phyloP scores from a whole-genome alignment of 2,329 filamentous ascomycete species.

The Ilyonectria mors-panacis region DNA sequence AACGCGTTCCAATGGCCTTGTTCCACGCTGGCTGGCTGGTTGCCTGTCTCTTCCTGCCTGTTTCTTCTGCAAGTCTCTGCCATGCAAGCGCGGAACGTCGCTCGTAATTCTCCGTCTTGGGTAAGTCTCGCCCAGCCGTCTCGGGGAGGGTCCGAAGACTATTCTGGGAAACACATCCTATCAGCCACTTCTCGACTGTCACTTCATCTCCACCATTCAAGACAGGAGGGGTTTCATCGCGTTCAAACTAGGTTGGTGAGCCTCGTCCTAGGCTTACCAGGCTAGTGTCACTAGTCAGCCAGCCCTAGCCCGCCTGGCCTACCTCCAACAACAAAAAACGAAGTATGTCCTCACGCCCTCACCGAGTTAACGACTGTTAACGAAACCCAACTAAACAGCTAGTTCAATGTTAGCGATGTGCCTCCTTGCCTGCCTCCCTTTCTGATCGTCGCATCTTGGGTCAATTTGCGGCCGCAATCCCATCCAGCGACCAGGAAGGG shows the following conservation, averaged over 20 bases:
- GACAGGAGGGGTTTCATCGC: slow-evolving; percentile 12
- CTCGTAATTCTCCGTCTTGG: background rate
- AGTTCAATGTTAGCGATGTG: background rate
- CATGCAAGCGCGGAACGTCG: background rate
- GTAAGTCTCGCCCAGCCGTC: background rate
- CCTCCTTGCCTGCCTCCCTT: background rate
- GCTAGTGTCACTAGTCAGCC: background rate
- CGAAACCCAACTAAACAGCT: background rate
- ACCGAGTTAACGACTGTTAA: background rate
- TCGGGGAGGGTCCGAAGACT: background rate
- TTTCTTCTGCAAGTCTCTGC: background rate
- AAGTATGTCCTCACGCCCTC: background rate
- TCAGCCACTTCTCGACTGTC: slow-evolving; percentile 9
- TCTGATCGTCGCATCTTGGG: background rate
- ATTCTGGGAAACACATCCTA: background rate
- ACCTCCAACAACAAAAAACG: no score
- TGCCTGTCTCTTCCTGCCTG: background rate
- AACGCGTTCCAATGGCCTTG: background rate
- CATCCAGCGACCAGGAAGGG: background rate
- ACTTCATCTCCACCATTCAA: slow-evolving; percentile 8
- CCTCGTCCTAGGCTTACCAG: background rate
- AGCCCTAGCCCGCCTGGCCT: no score
- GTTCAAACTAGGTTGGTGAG: background rate
- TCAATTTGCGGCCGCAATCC: background rate
- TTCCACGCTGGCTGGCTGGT: background rate